Percentiles rank a stretch among this genome's conserved stretches.
These are phyloP conservation scores for Ophiostoma himal-ulmi DNA, from an alignment of 2,329 filamentous ascomycete genomes.

Conservation along the genomic window DNA sequence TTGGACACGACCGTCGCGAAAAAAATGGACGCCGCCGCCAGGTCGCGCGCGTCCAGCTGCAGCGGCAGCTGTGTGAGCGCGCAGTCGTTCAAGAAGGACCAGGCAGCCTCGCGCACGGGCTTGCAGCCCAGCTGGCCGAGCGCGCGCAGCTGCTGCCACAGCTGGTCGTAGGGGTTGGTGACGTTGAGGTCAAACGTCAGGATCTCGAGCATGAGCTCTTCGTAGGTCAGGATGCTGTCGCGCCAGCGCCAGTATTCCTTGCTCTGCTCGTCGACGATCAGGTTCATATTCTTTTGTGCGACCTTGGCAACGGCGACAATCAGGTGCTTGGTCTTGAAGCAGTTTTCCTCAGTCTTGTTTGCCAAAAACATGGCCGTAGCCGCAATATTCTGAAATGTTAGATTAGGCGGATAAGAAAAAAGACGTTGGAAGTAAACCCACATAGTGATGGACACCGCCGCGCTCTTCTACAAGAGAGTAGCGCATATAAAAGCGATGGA, in stretches of 20 bases:
- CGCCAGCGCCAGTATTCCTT: slow-evolving; percentile 99
- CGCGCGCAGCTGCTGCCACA: slow-evolving; percentile 65
- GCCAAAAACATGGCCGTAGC: slow-evolving; percentile 89
- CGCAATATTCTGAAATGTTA: slow-evolving; percentile 60
- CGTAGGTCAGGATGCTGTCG: slow-evolving; percentile 85
- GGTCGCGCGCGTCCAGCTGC: slow-evolving; percentile 69
- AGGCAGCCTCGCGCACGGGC: slow-evolving; percentile 37
- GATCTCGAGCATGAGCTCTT: slow-evolving; percentile 85
- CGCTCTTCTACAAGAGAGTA: slow-evolving; percentile 71
- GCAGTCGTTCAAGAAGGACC: slow-evolving; percentile 91
- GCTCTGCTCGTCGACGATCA: slow-evolving; percentile 90
- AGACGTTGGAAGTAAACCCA: slow-evolving; percentile 40
- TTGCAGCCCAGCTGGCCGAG: slow-evolving; percentile 26
- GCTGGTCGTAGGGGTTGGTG: slow-evolving; percentile 77
- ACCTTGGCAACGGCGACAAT: slow-evolving; percentile 91
- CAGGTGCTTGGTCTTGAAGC: slow-evolving; percentile 88
- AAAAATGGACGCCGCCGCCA: slow-evolving; percentile 81
- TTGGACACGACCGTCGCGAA: slow-evolving; percentile 72
- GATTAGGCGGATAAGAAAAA: neutral
- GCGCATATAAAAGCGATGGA: slow-evolving; percentile 94
- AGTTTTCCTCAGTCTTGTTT: slow-evolving; percentile 96
- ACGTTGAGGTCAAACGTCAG: slow-evolving; percentile 92
- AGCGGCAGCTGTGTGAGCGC: slow-evolving; percentile 80
- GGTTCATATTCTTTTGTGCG: slow-evolving; percentile 85
- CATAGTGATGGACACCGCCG: slow-evolving; percentile 81